Percentiles rank a stretch among this genome's conserved stretches.
Evolutionary conservation across 148 eudicot genomes (phyloP).

Genomic region (Persicaria tinctoria): DNA sequence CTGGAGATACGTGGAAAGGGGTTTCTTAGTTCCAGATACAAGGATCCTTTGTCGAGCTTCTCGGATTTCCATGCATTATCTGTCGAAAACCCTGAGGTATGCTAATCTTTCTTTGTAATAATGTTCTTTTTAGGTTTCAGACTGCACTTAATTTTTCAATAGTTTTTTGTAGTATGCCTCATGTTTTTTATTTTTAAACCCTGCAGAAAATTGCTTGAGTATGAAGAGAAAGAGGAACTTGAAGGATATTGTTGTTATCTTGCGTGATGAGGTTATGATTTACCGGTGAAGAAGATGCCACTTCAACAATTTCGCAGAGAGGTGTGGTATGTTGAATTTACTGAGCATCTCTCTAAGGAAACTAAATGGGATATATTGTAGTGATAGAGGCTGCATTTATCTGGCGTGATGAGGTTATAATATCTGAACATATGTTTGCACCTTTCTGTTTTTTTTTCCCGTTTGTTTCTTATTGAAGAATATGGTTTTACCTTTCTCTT

Average conservation of each 20-base stretch:
- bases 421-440: background rate
- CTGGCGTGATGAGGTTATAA: background rate
- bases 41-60: slow-evolving; percentile 82
- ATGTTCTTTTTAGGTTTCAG: background rate
- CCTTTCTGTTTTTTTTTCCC: background rate
- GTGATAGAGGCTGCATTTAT: background rate
- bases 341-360: background rate
- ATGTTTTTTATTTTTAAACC: slow-evolving; percentile 39
- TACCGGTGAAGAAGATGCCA: slow-evolving; percentile 56
- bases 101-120: slow-evolving; percentile 4
- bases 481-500: no score
- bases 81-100: slow-evolving; percentile 76
- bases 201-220: slow-evolving; percentile 63
- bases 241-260: slow-evolving; percentile 57
- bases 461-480: background rate
- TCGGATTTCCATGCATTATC: slow-evolving; percentile 72
- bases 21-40: slow-evolving; percentile 51
- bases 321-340: slow-evolving; percentile 59
- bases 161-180: background rate
- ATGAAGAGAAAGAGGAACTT: slow-evolving; percentile 40
- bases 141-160: background rate
- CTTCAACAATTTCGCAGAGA: slow-evolving; percentile 54
- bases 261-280: slow-evolving; percentile 60
- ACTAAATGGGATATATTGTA: background rate
- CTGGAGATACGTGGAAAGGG: slow-evolving; percentile 65